Base-by-base conservation (phyloP, 1,139 yeast genomes). In the Debaryomyces nepalensis region DNA sequence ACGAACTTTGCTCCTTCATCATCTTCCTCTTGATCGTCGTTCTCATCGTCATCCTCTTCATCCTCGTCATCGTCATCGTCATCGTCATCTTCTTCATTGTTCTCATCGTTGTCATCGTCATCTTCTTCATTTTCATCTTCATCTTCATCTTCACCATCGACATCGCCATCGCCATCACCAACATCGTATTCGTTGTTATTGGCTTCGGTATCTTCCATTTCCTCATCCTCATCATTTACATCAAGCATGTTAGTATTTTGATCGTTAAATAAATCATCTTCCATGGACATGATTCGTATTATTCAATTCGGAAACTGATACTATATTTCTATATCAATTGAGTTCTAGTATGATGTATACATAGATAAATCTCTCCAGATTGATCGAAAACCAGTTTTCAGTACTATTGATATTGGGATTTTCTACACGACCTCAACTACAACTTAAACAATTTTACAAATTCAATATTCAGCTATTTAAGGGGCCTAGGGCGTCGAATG, bases 181-280 rank as follows among this genome's bases (percentile, higher is more conserved):
- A 50, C 55, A 3, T 48, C 59, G 14, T 55, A 57, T 12, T 46
- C 44, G 29, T 43, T 44, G 32, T 50, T 58, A 5, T 52, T 54
- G 2, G 55, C 49, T 2, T 45, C 55, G 3, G 43, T 54, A 3
- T 45, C 48, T 12, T 48, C 50, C n/a, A 43, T 49, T 11, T 42
- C 50, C 19, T 44, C 49, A 21, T 52, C 58, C 5, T 57, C 59
- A 2, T 55, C 57, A n/a, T 56, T 55, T 18, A 45, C 54, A 36
- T 54, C 55, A 15, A 54, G 47, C 45, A 49, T 58, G 14, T 56
- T 57, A 33, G 55, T 59, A 23, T 56, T 61, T 30, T 55, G 59
- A 29, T 55, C 64, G 30, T 61, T 58, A 46, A 61, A 59, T 22
- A 59, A 47, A 38, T 61, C 63, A 39, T 61, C 66, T 26, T 60